Evolutionary conservation across 2,329 filamentous ascomycete species (phyloP).

Genomic region (Ploettnerulaceae sp.): DNA sequence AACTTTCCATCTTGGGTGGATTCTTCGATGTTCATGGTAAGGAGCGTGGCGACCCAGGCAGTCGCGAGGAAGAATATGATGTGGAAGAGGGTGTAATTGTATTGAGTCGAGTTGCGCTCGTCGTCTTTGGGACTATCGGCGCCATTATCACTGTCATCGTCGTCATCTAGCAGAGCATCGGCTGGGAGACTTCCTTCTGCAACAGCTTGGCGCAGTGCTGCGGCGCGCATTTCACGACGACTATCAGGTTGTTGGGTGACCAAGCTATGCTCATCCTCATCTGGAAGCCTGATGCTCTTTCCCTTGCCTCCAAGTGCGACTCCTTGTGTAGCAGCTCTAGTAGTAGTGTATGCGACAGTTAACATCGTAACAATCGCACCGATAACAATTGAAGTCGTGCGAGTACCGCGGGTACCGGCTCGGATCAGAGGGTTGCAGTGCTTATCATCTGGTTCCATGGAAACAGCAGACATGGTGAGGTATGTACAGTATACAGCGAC

Average conservation of each 20-base stretch:
- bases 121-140: constrained; percentile 71
- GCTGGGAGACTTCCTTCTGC: constrained; percentile 90
- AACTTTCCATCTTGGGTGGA: constrained; percentile 49
- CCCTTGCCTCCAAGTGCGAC: constrained; percentile 64
- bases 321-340: constrained; percentile 87
- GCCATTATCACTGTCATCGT: constrained; percentile 55
- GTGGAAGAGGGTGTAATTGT: constrained; percentile 95
- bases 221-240: constrained; percentile 86
- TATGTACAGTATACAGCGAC: constrained; percentile 98
- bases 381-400: constrained; percentile 85
- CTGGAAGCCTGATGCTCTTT: constrained; percentile 55
- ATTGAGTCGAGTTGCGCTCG: constrained; percentile 83
- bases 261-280: constrained; percentile 80
- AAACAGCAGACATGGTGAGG: constrained; percentile 94
- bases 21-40: constrained; percentile 73
- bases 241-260: constrained; percentile 76
- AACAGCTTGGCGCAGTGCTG: constrained; percentile 85
- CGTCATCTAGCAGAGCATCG: constrained; percentile 70
- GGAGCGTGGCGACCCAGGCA: constrained; percentile 87
- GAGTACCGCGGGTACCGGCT: constrained; percentile 76
- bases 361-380: constrained; percentile 95
- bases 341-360: constrained; percentile 96
- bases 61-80: constrained; percentile 97
- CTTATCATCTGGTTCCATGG: constrained; percentile 95
- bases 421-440: constrained; percentile 88